Conservation (phyloP, 305 asterid species). For the Lippia alba region DNA sequence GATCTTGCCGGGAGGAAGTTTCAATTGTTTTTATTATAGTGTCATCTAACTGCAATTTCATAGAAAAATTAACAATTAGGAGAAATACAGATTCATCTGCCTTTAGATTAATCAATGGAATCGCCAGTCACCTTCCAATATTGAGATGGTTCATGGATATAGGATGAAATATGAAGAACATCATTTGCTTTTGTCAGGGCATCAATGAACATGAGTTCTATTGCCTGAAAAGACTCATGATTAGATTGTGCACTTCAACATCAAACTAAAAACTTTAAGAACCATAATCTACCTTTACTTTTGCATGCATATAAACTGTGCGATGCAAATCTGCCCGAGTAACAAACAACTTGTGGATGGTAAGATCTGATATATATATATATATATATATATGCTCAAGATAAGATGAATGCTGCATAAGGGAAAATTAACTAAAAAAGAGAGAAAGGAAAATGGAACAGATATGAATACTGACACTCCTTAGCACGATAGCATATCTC, state of each 20-base stretch:
- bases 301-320: constrained; percentile 84
- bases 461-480: constrained; percentile 70
- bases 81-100: constrained; percentile 16
- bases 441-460: constrained; percentile 6
- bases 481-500: constrained; percentile 92
- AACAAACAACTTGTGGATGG: constrained; percentile 82
- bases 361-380: constrained; percentile 90
- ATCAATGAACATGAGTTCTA: constrained; percentile 85
- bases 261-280: constrained; percentile 13
- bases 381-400: constrained; percentile 30
- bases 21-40: constrained; percentile 79
- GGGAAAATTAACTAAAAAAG: constrained; percentile 1
- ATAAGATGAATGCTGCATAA: constrained; percentile 30
- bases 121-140: constrained; percentile 76
- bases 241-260: constrained; percentile 26
- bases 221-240: constrained; percentile 57
- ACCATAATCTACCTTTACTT: constrained; percentile 75
- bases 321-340: constrained; percentile 96
- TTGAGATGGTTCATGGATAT: constrained; percentile 69
- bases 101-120: constrained; percentile 21
- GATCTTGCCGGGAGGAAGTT: constrained; percentile 61
- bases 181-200: constrained; percentile 80
- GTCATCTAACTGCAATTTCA: constrained; percentile 76
- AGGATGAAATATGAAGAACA: constrained; percentile 63
- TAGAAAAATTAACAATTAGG: constrained; percentile 16